phyloP scores from a whole-genome alignment of 257 asterid genomes.

The Solanum gracilifrons region DNA sequence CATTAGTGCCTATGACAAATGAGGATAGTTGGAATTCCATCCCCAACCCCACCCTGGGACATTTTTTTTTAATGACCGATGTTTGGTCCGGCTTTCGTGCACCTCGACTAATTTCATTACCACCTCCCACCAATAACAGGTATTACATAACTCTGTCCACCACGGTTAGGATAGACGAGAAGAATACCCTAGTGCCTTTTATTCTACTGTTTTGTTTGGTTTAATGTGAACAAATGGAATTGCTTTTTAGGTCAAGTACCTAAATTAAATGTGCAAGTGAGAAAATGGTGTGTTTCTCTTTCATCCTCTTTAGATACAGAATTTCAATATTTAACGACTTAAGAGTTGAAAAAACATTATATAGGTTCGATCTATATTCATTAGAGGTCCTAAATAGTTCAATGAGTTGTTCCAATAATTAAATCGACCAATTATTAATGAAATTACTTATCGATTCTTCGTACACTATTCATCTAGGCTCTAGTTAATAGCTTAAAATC shows the following conservation, averaged over 20 bases:
- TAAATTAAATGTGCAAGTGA: background rate
- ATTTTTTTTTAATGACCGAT: too few species aligned
- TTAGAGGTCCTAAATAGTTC: background rate
- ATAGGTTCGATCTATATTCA: background rate
- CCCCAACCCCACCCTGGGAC: background rate
- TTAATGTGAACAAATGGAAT: background rate
- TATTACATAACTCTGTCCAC: background rate
- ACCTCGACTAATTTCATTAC: too few species aligned
- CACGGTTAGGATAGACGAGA: rapidly evolving
- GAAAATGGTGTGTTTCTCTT: background rate
- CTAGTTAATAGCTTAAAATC: background rate
- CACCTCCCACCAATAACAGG: background rate
- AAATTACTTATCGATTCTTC: background rate
- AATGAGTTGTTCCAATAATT: background rate
- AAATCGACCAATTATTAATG: background rate
- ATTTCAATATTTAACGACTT: background rate
- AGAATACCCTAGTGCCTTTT: background rate
- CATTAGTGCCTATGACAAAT: background rate
- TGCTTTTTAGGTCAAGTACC: background rate
- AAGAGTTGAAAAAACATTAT: background rate
- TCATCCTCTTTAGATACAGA: background rate
- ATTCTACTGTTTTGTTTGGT: background rate
- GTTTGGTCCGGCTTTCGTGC: rapidly evolving
- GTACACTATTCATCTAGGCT: background rate
- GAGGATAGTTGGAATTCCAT: background rate